phyloP scores from a whole-genome alignment of 768 basidiomycete genomes.

The Termitomyces eurrhizus region DNA sequence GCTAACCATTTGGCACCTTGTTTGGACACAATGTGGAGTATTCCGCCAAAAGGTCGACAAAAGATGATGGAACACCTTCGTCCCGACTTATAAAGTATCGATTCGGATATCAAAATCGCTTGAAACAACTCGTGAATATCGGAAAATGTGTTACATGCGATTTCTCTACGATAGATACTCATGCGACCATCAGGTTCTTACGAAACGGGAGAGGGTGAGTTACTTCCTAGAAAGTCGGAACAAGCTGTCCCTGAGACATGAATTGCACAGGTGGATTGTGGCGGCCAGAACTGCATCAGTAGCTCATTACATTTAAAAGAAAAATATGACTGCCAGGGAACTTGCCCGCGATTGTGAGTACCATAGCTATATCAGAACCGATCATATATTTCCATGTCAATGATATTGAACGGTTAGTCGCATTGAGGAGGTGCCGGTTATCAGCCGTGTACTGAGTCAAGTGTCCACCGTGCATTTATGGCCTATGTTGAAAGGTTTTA shows the following conservation, averaged over 20 bases:
- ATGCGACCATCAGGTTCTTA: not conserved
- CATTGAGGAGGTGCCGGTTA: not conserved
- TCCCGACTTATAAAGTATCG: not conserved
- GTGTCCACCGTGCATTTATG: not conserved
- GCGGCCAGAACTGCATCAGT: not conserved
- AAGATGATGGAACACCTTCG: not conserved
- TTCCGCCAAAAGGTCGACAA: too few relatives aligned
- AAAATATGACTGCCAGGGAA: not conserved
- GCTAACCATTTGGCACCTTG: not conserved
- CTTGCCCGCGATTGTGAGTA: not conserved
- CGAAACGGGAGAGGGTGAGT: not conserved
- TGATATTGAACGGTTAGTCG: not conserved
- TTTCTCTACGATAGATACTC: not conserved
- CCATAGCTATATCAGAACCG: not conserved
- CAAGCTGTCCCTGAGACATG: not conserved
- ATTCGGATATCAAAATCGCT: not conserved
- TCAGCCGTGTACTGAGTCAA: not conserved
- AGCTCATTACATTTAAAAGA: not conserved
- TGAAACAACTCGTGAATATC: too few relatives aligned
- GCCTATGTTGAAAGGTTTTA: not conserved
- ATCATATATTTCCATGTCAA: not conserved
- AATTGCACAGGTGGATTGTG: not conserved
- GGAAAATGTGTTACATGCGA: not conserved
- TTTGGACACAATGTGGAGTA: not conserved
- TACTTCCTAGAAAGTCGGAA: not conserved